Percentiles rank a stretch among this genome's conserved stretches.
Evolutionary conservation across 2,329 filamentous ascomycete genomes (phyloP).

Genomic region (Aspergillus nomiae): DNA sequence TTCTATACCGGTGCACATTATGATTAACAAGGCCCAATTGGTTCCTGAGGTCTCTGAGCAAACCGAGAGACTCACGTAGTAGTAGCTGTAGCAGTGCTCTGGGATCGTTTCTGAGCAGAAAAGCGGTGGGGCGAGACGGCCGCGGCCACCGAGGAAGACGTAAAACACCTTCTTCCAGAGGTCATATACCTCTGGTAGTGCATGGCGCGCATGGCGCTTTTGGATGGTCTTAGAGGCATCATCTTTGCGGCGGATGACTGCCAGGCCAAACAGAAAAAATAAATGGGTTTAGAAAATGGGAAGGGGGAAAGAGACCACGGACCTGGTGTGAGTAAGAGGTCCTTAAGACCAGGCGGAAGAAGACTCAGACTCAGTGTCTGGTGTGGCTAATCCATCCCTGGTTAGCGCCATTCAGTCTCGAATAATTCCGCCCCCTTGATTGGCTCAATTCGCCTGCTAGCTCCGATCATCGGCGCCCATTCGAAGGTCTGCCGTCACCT

Average conservation of each 20-base stretch:
- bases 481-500: conserved; percentile 15
- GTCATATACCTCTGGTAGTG: conserved; percentile 44
- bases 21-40: not conserved
- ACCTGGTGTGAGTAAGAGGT: conserved; percentile 23
- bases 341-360: conserved; percentile 26
- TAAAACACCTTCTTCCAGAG: conserved; percentile 44
- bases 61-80: conserved; percentile 53
- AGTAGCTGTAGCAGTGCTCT: conserved; percentile 53
- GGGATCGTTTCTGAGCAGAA: conserved; percentile 45
- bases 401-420: conserved; percentile 23
- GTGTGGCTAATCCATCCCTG: conserved; percentile 7
- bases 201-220: conserved; percentile 51
- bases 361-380: conserved; percentile 17
- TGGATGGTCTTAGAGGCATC: conserved; percentile 54
- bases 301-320: conserved; percentile 20
- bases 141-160: conserved; percentile 47
- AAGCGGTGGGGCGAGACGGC: conserved; percentile 51
- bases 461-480: conserved; percentile 34
- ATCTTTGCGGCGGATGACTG: conserved; percentile 42
- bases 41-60: too few relatives aligned
- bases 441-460: conserved; percentile 22
- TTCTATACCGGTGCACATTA: conserved; percentile 38
- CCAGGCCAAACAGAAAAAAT: conserved; percentile 34
- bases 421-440: conserved; percentile 28
- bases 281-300: conserved; percentile 14